Evolutionary conservation across 192 early-diverging fungal genomes (phyloP), one percentile per base, ranked within the genome.

Genomic region (Coemansia sp.): DNA sequence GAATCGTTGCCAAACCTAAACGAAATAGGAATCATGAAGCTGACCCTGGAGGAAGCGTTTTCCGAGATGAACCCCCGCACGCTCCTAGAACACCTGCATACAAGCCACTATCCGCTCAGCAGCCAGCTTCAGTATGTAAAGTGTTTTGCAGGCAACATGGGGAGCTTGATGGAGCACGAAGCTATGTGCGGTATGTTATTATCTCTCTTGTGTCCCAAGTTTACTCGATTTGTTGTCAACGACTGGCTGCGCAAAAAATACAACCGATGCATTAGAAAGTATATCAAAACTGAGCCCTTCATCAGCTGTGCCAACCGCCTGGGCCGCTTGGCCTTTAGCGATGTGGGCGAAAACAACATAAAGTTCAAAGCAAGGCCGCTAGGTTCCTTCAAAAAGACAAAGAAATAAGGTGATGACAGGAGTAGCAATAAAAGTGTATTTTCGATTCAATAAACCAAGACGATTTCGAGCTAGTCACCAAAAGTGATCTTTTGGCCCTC

Each of bases 401-500:
- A 29, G 27, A 9, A 54, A 4, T 29, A 8, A 31, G 10, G 13
- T 14, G 11, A 5, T 6, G 27, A 3, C n/a, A 21, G 40, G 19
- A 9, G 17, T 48, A 19, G 6, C 19, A 21, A 21, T 48, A 24
- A 21, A 21, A 48, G 46, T 48, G 7, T 21, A n/a, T 9, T 48
- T 48, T 48, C n/a, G 21, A 54, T 54, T 31, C 21, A 54, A 29
- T 31, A 54, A 31, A 54, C 5, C 50, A 13, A 29, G 9, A 29
- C 21, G 27, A 9, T 31, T 31, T 54, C 9, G 29, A 54, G n/a
- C 51, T 73, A 73, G 33, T 81, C 74, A 33, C 79, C 87, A 83
- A 91, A 91, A 2, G 85, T 87, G 61, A 89, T 87, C 73, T 91
- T 91, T 68, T 75, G 81, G 39, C 89, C 89, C 59, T 89, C 86